Base-by-base conservation (phyloP, 306 rosid genomes). In the Prunus mongolica region DNA sequence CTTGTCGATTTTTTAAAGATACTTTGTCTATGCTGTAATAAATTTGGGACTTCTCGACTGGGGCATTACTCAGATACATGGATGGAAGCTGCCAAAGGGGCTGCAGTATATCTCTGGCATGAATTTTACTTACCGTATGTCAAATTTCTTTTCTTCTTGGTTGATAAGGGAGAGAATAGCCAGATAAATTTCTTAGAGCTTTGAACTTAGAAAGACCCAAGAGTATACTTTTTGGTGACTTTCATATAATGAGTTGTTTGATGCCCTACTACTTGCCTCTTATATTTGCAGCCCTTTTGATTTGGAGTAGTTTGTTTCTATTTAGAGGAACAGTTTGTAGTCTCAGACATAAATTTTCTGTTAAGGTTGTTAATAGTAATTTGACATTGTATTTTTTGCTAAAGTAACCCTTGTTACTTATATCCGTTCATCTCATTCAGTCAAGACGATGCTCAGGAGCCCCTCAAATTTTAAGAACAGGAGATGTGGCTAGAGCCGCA, bases 401-500 rank as follows among this genome's bases (percentile, higher is more conserved):
- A 3, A 52, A 46, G 63, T 49, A 16, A 14, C 68, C 25, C 25
- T 13, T 41, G 46, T 68, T 52, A 69, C 63, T 8, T 56, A 18
- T 69, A 69, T 75, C 12, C 8, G 46, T 66, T 76, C 25, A 45
- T 76, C 28, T n/a, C 60, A n/a, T 62, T 73, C 16, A 34, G 55
- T 67, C 60, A 38, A 38, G 73, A 12, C 54, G 73, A 45, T 52
- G 14, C 46, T 65, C 58, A 9, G 60, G 82, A 63, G 65, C 67
- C 55, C 69, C 71, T 19, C 47, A 52, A 64, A 65, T 55, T 46
- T 45, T 73, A 65, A 38, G 65, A 30, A 74, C 49, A 12, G 76
- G 44, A 68, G 60, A 51, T 61, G 32, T 47, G 65, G 69, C 76
- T 72, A 56, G 61, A 82, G 67, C 70, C 32, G 78, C 82, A 60